A percentile compares a stretch with the other conserved stretches of the same genome.
phyloP scores from a whole-genome alignment of 441 rosid genomes.

The Pelargonium fulgidum region DNA sequence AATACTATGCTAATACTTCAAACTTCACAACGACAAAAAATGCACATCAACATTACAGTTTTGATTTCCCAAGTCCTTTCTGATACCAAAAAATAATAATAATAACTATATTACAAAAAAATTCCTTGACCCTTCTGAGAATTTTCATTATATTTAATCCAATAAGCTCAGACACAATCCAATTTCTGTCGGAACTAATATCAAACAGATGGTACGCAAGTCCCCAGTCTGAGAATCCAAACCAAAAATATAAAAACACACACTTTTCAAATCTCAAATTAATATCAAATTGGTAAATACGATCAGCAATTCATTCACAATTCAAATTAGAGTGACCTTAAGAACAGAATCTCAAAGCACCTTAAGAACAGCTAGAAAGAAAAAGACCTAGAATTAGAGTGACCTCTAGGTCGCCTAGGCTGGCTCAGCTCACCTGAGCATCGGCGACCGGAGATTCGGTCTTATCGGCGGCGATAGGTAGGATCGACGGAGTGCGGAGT shows the following conservation, averaged over 20 bases:
- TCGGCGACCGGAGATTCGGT: neutral
- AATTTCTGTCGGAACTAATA: neutral
- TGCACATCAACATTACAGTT: neutral
- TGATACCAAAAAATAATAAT: neutral
- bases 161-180: neutral
- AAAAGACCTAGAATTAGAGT: neutral
- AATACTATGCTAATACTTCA: neutral
- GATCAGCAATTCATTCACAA: neutral
- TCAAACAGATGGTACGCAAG: neutral
- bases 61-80: neutral
- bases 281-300: too few relatives aligned
- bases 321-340: neutral
- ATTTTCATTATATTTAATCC: neutral
- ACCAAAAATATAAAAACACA: neutral
- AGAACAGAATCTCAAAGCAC: neutral
- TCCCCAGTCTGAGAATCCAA: neutral
- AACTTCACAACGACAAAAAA: neutral
- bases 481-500: neutral
- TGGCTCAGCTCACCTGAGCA: neutral
- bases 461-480: neutral
- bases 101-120: neutral
- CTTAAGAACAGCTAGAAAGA: neutral
- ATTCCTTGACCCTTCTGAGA: neutral
- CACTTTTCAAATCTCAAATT: neutral
- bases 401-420: neutral